Evolutionary conservation across 306 rosid genomes (phyloP), one percentile per base, ranked within the genome.

Genomic region (Biancaea sappan): DNA sequence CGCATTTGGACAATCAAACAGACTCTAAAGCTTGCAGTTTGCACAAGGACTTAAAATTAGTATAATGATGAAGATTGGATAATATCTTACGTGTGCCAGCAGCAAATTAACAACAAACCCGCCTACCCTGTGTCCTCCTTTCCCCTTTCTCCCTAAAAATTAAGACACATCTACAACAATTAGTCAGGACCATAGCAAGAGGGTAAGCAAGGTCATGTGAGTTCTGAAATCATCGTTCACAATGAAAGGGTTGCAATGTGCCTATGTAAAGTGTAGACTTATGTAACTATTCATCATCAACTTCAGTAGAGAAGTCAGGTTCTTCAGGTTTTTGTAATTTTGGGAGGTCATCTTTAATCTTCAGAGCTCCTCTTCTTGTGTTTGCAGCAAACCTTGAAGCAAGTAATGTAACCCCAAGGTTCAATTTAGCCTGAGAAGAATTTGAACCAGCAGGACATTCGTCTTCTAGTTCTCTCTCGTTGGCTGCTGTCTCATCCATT

Each of bases 381-480:
- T 94, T 94, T 35, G 96, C 99, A 58, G 97, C 95, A 82, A 94
- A 94, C 77, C 96, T 88, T 13, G 96, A 92, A 71, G 97, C 99
- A 66, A 94, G 86, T 65, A 92, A 71, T 24, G 96, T 88, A 43
- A 85, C 90, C 38, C 92, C 92, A 4, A 94, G 91, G 83, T 92
- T 81, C 88, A 90, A 43, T 85, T 90, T 90, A 16, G 81, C 74
- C 53, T 79, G 89, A 46, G 93, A 86, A 70, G 90, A 61, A 79
- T 86, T 77, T 60, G 96, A 72, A 74, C 74, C 66, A 22, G 73
- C 69, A 35, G 87, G 44, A 32, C 38, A 51, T 62, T 87, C 87
- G 47, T 71, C 88, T 29, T 74, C 94, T 3, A 76, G 83, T 58
- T 54, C 79, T 26, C 75, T 85, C 86, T 76, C 91, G 58, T 54